phyloP scores from a whole-genome alignment of 2,329 filamentous ascomycete genomes.

The Aspergillus quadricinctus region DNA sequence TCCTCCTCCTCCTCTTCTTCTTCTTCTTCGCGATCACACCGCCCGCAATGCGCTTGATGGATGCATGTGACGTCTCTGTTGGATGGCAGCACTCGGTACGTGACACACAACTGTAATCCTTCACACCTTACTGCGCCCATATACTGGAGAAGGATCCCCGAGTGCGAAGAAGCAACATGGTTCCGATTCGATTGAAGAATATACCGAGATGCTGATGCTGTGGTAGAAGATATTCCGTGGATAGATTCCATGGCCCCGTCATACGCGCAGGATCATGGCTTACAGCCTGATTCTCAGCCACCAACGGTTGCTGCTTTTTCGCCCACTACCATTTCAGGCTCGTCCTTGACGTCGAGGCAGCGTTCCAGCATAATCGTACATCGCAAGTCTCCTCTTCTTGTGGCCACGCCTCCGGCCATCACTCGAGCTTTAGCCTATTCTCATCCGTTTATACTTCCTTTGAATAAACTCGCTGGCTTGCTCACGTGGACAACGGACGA shows the following conservation, averaged over 20 bases:
- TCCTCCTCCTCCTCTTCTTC: conserved; percentile 6
- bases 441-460: conserved; percentile 83
- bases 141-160: background rate
- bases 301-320: conserved; percentile 89
- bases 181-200: background rate
- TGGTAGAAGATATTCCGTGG: conserved; percentile 48
- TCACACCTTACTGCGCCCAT: background rate
- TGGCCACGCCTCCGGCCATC: conserved; percentile 90
- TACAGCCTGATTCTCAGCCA: conserved; percentile 42
- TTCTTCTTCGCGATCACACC: conserved; percentile 10
- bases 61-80: conserved; percentile 36
- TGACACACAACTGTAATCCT: conserved; percentile 4
- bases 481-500: conserved; percentile 92
- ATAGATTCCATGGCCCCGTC: conserved; percentile 50
- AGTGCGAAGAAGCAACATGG: background rate
- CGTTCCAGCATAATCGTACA: conserved; percentile 91
- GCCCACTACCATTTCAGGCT: conserved; percentile 69
- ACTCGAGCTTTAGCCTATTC: conserved; percentile 93
- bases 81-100: conserved; percentile 50
- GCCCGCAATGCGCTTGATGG: conserved; percentile 30
- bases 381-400: conserved; percentile 88
- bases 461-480: conserved; percentile 80
- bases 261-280: conserved; percentile 36
- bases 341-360: conserved; percentile 65
- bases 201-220: conserved; percentile 21